These are phyloP conservation scores for Aspergillus intermedius DNA, from an alignment of 2,329 filamentous ascomycete species.

Conservation along the genomic window DNA sequence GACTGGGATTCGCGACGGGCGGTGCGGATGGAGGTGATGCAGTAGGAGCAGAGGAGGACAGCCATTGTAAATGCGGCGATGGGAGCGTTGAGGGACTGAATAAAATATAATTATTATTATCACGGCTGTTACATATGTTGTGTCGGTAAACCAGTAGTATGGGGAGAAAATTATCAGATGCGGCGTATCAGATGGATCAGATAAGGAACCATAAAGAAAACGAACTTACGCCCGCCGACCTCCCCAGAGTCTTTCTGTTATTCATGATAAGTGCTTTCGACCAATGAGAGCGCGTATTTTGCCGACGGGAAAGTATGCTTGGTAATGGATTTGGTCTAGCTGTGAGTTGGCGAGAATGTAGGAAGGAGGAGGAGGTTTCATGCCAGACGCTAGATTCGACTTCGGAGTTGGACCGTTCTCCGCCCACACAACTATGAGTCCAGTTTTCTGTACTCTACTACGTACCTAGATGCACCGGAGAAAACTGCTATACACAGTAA, in stretches of 20 bases:
- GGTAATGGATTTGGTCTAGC: not conserved
- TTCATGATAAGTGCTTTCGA: not conserved
- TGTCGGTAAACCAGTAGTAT: not conserved
- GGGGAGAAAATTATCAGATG: not conserved
- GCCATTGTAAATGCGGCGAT: constrained; percentile 60
- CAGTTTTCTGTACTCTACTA: too few relatives aligned
- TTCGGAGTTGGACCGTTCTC: too few relatives aligned
- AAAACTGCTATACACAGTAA: not conserved
- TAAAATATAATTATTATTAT: not conserved
- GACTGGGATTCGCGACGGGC: constrained; percentile 61
- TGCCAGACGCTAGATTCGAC: not conserved
- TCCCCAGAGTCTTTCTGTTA: not conserved
- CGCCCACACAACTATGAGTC: too few relatives aligned
- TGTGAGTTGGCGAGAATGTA: not conserved
- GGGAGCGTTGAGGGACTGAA: constrained; percentile 51
- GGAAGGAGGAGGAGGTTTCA: not conserved
- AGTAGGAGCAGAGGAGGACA: constrained; percentile 53
- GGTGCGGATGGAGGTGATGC: constrained; percentile 58
- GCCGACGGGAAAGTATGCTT: not conserved
- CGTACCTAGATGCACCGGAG: not conserved
- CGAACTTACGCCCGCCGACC: not conserved
- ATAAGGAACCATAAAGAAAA: not conserved
- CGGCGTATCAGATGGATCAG: not conserved
- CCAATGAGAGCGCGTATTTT: not conserved
- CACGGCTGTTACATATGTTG: not conserved